These are phyloP conservation scores for Chrysanthemum makinoi DNA, from an alignment of 129 eudicot genomes.

Conservation along the genomic window DNA sequence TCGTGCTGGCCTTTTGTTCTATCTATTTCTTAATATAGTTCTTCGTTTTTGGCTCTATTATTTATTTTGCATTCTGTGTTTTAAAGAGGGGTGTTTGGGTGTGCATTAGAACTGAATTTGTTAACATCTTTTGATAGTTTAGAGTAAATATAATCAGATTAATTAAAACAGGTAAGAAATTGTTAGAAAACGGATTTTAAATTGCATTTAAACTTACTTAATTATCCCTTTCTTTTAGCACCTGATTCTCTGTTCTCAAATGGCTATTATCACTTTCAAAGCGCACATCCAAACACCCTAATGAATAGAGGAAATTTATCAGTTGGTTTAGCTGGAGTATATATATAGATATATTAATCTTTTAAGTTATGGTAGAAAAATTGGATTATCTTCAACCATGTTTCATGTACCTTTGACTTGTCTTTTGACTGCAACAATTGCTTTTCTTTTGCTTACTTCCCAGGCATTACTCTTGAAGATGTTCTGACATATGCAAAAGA, in stretches of 20 bases:
- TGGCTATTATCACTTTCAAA: background rate
- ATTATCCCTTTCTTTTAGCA: background rate
- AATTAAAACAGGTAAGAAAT: background rate
- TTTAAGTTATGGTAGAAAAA: background rate
- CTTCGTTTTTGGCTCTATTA: background rate
- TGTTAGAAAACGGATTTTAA: background rate
- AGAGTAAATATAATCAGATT: background rate
- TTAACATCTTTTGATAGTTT: background rate
- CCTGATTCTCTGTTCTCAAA: background rate
- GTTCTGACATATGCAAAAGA: conserved; percentile 41
- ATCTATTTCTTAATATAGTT: background rate
- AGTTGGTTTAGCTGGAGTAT: no score
- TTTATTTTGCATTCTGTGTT: background rate
- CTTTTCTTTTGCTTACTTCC: conserved; percentile 8
- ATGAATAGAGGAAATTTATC: background rate
- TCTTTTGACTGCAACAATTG: no score
- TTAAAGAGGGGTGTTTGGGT: conserved; percentile 1
- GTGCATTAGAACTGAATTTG: background rate
- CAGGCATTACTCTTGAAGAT: conserved; percentile 69
- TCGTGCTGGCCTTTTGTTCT: background rate
- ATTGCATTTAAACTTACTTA: background rate
- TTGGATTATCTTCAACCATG: no score
- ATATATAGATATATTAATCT: background rate
- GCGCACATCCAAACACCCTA: background rate
- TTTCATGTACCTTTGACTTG: no score